A percentile compares a stretch with the other conserved stretches of the same genome.
phyloP scores from a whole-genome alignment of 495 filamentous ascomycete species.

The Penicillium angulare region DNA sequence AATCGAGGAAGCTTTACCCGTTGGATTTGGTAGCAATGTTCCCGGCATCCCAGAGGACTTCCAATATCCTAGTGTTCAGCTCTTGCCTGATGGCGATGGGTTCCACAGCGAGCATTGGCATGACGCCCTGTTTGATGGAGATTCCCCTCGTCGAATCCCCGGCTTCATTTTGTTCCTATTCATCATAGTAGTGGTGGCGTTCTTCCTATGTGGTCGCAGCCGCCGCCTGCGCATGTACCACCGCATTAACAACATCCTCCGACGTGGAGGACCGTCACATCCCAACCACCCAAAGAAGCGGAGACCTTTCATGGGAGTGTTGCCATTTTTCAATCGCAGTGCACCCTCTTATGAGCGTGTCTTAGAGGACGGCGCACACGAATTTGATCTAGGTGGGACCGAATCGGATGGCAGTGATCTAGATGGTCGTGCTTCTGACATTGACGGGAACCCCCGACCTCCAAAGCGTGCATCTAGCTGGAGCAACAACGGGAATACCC shows the following conservation, averaged over 20 bases:
- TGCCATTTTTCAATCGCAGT: slow-evolving; percentile 53
- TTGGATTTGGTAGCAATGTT: slow-evolving; percentile 88
- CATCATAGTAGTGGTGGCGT: slow-evolving; percentile 63
- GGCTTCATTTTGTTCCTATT: slow-evolving; percentile 73
- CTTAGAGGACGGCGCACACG: slow-evolving; percentile 68
- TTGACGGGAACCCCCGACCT: slow-evolving; percentile 26
- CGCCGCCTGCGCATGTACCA: slow-evolving; percentile 65
- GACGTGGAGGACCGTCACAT: slow-evolving; percentile 51
- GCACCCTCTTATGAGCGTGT: slow-evolving; percentile 79
- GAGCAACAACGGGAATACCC: slow-evolving; percentile 34
- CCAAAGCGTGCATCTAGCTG: slow-evolving; percentile 41
- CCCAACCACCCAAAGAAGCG: slow-evolving; percentile 52
- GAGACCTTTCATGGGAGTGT: slow-evolving; percentile 50
- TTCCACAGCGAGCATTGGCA: slow-evolving; percentile 69
- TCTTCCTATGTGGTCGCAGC: slow-evolving; percentile 69
- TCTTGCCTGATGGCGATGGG: slow-evolving; percentile 37
- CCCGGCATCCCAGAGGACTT: slow-evolving; percentile 71
- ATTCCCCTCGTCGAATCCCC: slow-evolving; percentile 63
- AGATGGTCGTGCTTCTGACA: slow-evolving; percentile 39
- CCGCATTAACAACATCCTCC: slow-evolving; percentile 50
- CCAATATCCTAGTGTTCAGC: slow-evolving; percentile 73
- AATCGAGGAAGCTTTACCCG: slow-evolving; percentile 59
- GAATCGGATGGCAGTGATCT: slow-evolving; percentile 57
- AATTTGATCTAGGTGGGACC: slow-evolving; percentile 69
- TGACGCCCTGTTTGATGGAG: slow-evolving; percentile 62